Base-by-base conservation (phyloP, 495 filamentous ascomycete species). In the Tuber melanosporum region DNA sequence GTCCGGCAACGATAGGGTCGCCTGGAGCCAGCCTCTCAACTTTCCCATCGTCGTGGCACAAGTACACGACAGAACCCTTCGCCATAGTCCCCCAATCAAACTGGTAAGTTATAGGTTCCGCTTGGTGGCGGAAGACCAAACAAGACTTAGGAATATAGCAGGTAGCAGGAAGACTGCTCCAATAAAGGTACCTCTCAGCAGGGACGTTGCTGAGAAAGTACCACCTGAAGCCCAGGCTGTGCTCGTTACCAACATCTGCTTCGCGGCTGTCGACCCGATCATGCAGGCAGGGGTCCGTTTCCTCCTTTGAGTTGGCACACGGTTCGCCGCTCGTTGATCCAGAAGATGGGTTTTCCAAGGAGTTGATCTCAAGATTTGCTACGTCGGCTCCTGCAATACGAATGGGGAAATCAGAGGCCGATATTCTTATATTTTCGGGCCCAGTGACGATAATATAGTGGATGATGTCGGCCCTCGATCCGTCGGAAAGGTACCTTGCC, bases 401-500 rank as follows among this genome's bases (percentile, higher is more conserved):
- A 45, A 70, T 74, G 72, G 43, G 79, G 77, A 43, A 73, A 42
- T 41, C 41, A 73, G 42, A 74, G 71, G 14, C 52, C 70, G 46
- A 80, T 76, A 20, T 52, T 69, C 77, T 66, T n/a, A 71, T 44
- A 36, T 47, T 73, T 19, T 72, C 73, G 47, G 62, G 73, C 20
- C 76, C 77, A 80, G 78, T 74, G 47, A 80, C 79, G 26, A 80
- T 75, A 32, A 80, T 72, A 71, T 45, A 75, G 73, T 71, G 44
- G 73, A 77, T 78, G 79, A 80, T 78, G 79, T 73, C 78, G 73
- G 78, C 74, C 75, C 76, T 73, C 66, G 57, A 49, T 75, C 75
- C 70, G 43, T 62, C 42, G 45, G 62, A 69, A 43, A 69, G 73
- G 57, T 36, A 52, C 75, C 46, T 71, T 39, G 70, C 76, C 73